Percentiles rank a stretch among this genome's conserved stretches.
These are phyloP conservation scores for Fusarium sp. DNA, from an alignment of 2,329 filamentous ascomycete species.

Conservation along the genomic window DNA sequence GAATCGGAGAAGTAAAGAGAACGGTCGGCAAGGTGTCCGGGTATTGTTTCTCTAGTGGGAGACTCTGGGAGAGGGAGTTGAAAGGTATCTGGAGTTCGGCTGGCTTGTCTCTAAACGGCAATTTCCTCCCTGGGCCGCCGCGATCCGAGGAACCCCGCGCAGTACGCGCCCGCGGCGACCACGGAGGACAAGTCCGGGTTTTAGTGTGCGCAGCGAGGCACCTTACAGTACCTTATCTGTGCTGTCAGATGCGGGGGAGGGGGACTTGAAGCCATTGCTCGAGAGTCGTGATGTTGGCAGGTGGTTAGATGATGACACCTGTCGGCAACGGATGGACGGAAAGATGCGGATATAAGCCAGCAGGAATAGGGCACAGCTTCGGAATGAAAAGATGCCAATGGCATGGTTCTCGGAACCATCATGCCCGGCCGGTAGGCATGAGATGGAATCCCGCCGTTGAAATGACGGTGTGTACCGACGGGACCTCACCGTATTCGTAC, in stretches of 20 bases:
- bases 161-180: slow-evolving; percentile 18
- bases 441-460: slow-evolving; percentile 9
- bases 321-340: not conserved
- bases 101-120: slow-evolving; percentile 36
- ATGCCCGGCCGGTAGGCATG: not conserved
- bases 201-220: slow-evolving; percentile 10
- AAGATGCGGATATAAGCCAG: not conserved
- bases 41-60: slow-evolving; percentile 23
- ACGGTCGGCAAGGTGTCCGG: slow-evolving; percentile 36
- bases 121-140: slow-evolving; percentile 32
- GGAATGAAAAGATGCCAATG: not conserved
- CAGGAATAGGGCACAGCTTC: not conserved
- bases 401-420: not conserved
- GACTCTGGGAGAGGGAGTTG: not conserved
- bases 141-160: slow-evolving; percentile 19
- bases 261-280: not conserved
- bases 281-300: not conserved
- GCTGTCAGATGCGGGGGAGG: slow-evolving; percentile 31
- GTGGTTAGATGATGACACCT: not conserved
- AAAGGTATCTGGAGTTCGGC: slow-evolving; percentile 4
- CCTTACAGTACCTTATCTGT: not conserved
- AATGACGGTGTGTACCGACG: slow-evolving; percentile 37
- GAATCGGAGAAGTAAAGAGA: slow-evolving; percentile 13
- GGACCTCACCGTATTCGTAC: slow-evolving; percentile 41
- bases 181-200: slow-evolving; percentile 35